Conservation (phyloP, 192 early-diverging fungal species). For the Mortierella hygrophila region DNA sequence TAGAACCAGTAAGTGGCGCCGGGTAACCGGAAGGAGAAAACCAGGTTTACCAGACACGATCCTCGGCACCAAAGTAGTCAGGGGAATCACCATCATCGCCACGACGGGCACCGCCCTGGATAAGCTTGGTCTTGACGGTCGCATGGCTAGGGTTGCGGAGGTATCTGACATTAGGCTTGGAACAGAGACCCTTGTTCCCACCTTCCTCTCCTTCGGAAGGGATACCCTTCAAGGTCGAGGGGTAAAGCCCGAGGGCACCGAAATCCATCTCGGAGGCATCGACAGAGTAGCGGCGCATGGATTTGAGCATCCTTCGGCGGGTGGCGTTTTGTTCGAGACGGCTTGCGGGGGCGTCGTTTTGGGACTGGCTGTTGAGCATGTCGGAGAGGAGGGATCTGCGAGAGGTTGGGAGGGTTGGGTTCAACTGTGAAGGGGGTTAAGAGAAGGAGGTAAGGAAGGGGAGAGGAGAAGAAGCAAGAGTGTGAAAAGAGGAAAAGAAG, state of each 20-base stretch:
- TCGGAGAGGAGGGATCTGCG: slow-evolving; percentile 50
- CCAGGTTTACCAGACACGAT: slow-evolving; percentile 49
- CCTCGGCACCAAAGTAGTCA: slow-evolving; percentile 50
- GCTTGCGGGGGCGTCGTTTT: slow-evolving; percentile 22
- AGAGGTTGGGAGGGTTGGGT: slow-evolving; percentile 28
- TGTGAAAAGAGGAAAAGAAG: slow-evolving; percentile 6
- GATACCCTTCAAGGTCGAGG: slow-evolving; percentile 38
- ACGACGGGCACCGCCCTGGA: slow-evolving; percentile 32
- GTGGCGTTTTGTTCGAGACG: slow-evolving; percentile 47
- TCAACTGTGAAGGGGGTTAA: slow-evolving; percentile 15
- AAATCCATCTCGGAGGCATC: slow-evolving; percentile 55
- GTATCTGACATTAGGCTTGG: slow-evolving; percentile 47
- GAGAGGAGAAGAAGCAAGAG: background rate
- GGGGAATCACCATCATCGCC: slow-evolving; percentile 35
- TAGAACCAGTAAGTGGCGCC: too few relatives aligned
- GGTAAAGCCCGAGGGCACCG: slow-evolving; percentile 14
- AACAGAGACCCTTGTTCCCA: slow-evolving; percentile 18
- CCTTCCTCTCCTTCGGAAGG: slow-evolving; percentile 40
- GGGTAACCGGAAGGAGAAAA: background rate
- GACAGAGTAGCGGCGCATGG: slow-evolving; percentile 51
- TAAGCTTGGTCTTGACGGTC: slow-evolving; percentile 46
- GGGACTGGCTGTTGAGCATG: slow-evolving; percentile 42
- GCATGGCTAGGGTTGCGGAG: slow-evolving; percentile 47
- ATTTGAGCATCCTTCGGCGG: slow-evolving; percentile 50
- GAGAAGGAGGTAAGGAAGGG: background rate